Conservation (phyloP, 345 rosid species). For the Mangifera indica region DNA sequence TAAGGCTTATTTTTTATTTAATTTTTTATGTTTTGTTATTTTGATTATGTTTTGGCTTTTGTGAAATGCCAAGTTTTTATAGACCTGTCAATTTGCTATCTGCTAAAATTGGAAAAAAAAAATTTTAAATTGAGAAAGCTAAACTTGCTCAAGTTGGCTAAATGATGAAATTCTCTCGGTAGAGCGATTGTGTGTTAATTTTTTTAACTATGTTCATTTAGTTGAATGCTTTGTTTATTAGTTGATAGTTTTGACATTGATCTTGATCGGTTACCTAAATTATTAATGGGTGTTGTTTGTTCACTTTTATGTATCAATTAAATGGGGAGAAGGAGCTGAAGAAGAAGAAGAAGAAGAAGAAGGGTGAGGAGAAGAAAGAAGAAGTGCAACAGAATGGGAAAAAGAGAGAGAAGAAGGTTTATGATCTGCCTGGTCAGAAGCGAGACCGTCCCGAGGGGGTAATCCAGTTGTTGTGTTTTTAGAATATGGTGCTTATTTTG, state of each 20-base stretch:
- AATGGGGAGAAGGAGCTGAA: conserved; percentile 42
- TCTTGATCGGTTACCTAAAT: neutral
- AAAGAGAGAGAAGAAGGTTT: conserved; percentile 78
- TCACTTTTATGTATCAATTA: conserved; percentile 6
- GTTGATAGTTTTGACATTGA: neutral
- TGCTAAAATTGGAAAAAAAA: neutral
- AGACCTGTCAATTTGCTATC: neutral
- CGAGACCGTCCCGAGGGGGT: conserved; percentile 84
- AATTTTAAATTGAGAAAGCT: neutral
- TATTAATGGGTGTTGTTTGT: neutral
- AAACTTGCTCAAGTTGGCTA: neutral
- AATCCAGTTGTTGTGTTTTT: conserved; percentile 5
- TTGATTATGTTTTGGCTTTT: neutral
- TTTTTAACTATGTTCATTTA: neutral
- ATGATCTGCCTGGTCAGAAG: conserved; percentile 88
- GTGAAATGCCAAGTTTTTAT: neutral
- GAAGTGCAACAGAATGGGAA: conserved; percentile 32
- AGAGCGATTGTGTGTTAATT: neutral
- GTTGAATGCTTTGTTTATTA: neutral
- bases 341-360: conserved; percentile 41
- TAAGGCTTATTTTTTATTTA: conserved; percentile 30
- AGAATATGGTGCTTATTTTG: neutral
- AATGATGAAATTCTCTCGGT: neutral
- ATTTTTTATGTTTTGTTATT: conserved; percentile 1
- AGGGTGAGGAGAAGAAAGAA: conserved; percentile 39